Conservation (phyloP, 2,329 filamentous ascomycete genomes). For the Plectosphaerella cucumerina region DNA sequence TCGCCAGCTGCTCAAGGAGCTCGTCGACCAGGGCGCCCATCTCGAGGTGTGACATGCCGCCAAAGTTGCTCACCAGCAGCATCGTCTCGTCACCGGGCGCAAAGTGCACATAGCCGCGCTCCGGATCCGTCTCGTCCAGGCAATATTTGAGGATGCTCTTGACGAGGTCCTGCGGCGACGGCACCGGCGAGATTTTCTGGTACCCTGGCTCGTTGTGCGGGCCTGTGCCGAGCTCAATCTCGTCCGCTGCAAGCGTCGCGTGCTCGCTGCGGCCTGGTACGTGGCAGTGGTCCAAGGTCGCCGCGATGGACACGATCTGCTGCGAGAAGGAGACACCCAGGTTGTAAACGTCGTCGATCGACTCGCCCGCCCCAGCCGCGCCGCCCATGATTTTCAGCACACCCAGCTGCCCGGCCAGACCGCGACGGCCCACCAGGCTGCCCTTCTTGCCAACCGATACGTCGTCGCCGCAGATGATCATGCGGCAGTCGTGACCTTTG, state of each 20-base stretch:
- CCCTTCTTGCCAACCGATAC: conserved; percentile 58
- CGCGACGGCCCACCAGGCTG: conserved; percentile 56
- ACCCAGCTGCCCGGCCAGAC: conserved; percentile 56
- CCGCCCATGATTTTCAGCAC: conserved; percentile 55
- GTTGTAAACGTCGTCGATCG: conserved; percentile 45
- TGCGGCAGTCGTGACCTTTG: conserved; percentile 47
- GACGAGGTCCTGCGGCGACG: conserved; percentile 43
- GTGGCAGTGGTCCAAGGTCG: conserved; percentile 58
- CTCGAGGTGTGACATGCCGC: conserved; percentile 54
- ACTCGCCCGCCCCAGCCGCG: conserved; percentile 40
- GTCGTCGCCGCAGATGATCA: conserved; percentile 61
- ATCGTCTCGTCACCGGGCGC: conserved; percentile 41
- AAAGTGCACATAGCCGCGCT: conserved; percentile 47
- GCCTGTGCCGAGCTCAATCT: conserved; percentile 61
- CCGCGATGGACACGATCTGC: conserved; percentile 53
- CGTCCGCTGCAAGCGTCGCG: conserved; percentile 41
- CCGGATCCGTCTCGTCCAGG: conserved; percentile 51
- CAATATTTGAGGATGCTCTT: conserved; percentile 56
- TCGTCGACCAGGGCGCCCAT: conserved; percentile 51
- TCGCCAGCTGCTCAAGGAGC: conserved; percentile 43
- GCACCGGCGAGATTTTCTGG: conserved; percentile 48
- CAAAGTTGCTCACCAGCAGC: conserved; percentile 55
- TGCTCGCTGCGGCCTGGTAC: conserved; percentile 49
- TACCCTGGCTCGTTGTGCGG: conserved; percentile 65
- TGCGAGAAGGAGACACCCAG: conserved; percentile 44